Conservation (phyloP, 1,284 basidiomycete species). For the Boletus sp. region DNA sequence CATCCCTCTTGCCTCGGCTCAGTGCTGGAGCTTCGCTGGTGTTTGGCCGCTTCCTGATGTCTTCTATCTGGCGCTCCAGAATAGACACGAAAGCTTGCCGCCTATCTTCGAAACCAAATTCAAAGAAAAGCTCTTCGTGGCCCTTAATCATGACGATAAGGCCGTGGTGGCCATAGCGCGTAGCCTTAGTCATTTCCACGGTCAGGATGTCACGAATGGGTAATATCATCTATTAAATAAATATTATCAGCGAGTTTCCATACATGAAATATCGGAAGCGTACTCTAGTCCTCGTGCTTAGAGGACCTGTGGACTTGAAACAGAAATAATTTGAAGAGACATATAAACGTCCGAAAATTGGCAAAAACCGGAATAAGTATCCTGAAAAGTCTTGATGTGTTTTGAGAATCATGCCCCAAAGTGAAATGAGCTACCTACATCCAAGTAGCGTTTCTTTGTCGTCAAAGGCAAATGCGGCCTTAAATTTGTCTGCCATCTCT, state of each 20-base stretch:
- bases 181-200: constrained; percentile 82
- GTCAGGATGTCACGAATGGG: constrained; percentile 87
- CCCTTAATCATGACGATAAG: constrained; percentile 90
- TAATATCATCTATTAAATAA: constrained; percentile 76
- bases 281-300: constrained; percentile 77
- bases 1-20: constrained; percentile 57
- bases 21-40: constrained; percentile 41
- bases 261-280: constrained; percentile 24
- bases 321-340: constrained; percentile 88
- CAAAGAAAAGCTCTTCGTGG: constrained; percentile 96
- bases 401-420: constrained; percentile 11
- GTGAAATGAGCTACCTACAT: constrained; percentile 52
- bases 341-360: constrained; percentile 83
- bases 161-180: constrained; percentile 86
- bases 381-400: constrained; percentile 75
- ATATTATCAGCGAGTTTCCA: constrained; percentile 10
- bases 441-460: constrained; percentile 85
- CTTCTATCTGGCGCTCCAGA: constrained; percentile 80
- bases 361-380: constrained; percentile 82
- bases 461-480: constrained; percentile 76
- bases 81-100: constrained; percentile 74
- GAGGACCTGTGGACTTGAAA: constrained; percentile 80
- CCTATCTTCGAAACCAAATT: constrained; percentile 79
- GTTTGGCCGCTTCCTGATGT: constrained; percentile 51
- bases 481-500: constrained; percentile 74